A percentile compares a stretch with the other conserved stretches of the same genome.
Evolutionary conservation across 1,139 yeast species (phyloP).

Genomic region (Scheffersomyces segobiensis): DNA sequence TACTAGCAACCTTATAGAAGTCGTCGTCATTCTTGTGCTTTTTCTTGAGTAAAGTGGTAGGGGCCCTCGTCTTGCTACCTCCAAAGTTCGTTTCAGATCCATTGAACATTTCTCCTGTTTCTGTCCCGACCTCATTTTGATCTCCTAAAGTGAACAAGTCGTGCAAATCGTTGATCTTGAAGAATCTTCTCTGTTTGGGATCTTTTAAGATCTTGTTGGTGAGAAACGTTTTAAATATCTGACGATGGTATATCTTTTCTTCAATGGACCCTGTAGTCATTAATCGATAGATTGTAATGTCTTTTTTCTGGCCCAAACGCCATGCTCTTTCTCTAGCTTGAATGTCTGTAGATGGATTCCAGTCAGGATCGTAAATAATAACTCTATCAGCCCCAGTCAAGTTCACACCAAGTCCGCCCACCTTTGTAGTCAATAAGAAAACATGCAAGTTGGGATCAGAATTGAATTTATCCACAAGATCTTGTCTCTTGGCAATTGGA

Average conservation of each 20-base stretch:
- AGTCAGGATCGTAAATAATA: conserved; percentile 93
- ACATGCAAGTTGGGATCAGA: conserved; percentile 55
- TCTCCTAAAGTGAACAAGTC: conserved; percentile 87
- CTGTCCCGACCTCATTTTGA: conserved; percentile 63
- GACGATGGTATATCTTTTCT: conserved; percentile 94
- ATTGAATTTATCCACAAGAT: conserved; percentile 79
- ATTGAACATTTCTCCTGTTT: conserved; percentile 64
- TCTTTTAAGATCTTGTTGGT: conserved; percentile 93
- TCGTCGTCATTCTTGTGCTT: conserved; percentile 52
- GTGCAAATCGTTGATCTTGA: conserved; percentile 87
- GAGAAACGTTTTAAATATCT: conserved; percentile 90
- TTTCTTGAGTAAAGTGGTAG: conserved; percentile 22
- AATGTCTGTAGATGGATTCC: conserved; percentile 98
- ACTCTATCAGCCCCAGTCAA: conserved; percentile 95
- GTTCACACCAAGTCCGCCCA: conserved; percentile 94
- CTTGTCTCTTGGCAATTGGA: conserved; percentile 72
- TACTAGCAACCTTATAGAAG: conserved; percentile 51
- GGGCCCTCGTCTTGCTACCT: conserved; percentile 25
- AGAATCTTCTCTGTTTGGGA: conserved; percentile 91
- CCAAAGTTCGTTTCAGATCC: conserved; percentile 47
- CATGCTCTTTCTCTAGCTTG: conserved; percentile 98
- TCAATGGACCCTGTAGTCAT: conserved; percentile 97
- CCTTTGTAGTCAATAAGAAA: conserved; percentile 86
- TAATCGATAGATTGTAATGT: conserved; percentile 86
- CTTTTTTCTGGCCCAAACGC: conserved; percentile 93